Percentiles rank a stretch among this genome's conserved stretches.
These are phyloP conservation scores for Stephanodiscus triporus DNA, from an alignment of 108 stramenopile species.

Conservation along the genomic window DNA sequence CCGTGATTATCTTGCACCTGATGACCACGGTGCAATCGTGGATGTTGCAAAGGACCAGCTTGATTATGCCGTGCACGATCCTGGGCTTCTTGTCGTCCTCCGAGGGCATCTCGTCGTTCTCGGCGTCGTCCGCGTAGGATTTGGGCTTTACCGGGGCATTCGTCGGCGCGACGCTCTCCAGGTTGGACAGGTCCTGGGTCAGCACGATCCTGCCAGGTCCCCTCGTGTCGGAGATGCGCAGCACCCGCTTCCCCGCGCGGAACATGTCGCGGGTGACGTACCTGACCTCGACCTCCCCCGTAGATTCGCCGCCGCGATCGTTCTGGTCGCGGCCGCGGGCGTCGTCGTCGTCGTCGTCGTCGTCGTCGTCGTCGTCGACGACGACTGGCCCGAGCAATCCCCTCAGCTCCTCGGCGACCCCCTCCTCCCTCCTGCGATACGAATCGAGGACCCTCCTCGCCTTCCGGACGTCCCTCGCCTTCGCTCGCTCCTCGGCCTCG, in stretches of 20 bases:
- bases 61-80: constrained; percentile 67
- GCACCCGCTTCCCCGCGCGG: constrained; percentile 81
- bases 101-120: constrained; percentile 53
- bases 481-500: constrained; percentile 75
- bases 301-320: background rate
- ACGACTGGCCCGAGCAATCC: background rate
- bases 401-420: background rate
- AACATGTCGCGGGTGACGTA: constrained; percentile 77
- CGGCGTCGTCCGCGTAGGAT: constrained; percentile 74
- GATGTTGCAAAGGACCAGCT: constrained; percentile 71
- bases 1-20: constrained; percentile 87
- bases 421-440: constrained; percentile 9
- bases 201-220: constrained; percentile 72
- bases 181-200: constrained; percentile 79
- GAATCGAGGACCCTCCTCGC: constrained; percentile 68
- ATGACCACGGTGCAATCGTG: constrained; percentile 79
- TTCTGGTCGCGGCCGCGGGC: no score
- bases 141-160: constrained; percentile 60
- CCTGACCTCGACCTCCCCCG: constrained; percentile 46
- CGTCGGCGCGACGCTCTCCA: constrained; percentile 79
- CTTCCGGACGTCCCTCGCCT: constrained; percentile 64
- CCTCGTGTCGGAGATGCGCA: constrained; percentile 62
- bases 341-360: background rate
- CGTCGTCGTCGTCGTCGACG: constrained; percentile 25
- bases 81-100: constrained; percentile 21